Evolutionary conservation across 2,329 filamentous ascomycete species (phyloP), one percentile per base, ranked within the genome.

Genomic region (Xylariaceae sp.): DNA sequence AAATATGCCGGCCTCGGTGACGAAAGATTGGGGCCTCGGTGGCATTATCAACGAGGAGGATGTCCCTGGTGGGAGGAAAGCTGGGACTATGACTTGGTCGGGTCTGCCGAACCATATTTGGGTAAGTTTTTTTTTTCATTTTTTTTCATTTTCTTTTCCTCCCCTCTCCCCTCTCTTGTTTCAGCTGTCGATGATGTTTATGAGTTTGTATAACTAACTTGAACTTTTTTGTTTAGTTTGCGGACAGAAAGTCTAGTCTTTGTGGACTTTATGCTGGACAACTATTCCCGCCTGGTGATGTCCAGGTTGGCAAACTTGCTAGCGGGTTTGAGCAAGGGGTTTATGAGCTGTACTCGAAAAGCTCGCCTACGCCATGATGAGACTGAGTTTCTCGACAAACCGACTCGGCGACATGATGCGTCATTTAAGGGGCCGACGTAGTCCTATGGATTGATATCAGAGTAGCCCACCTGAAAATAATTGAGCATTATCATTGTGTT

Each of bases 11-110:
- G 42, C 32, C 29, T 46, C 44, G 30, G 54, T 56, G 4, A 32
- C 40, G 1, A 59, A 57, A 41, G 53, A 63, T 39, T 62, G 59
- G 59, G 54, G 46, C 1, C 37, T 63, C 27, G 61, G 61, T 8
- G 61, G 61, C 3, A 55, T 63, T 40, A 8, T 62, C 29, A 63
- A 63, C 37, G 61, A 63, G 43, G 55, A 12, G 6, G 61, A 62
- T 48, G 35, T 63, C 3, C 57, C 61, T 3, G 61, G 59, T 27
- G 61, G 61, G 12, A 56, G 61, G 31, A 56, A 34, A 37, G 53
- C 55, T 3, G 61, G 61, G 35, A 40, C 61, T 3, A 63, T 63
- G 61, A 60, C 59, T 30, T 63, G 61, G 61, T 47, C 47, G 1
- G 61, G 61, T 4, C 32, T 62, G 39, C 61, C 61, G 9, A 63